Evolutionary conservation across 2,329 filamentous ascomycete species (phyloP).

Genomic region (Ophidiomyces ophidiicola): DNA sequence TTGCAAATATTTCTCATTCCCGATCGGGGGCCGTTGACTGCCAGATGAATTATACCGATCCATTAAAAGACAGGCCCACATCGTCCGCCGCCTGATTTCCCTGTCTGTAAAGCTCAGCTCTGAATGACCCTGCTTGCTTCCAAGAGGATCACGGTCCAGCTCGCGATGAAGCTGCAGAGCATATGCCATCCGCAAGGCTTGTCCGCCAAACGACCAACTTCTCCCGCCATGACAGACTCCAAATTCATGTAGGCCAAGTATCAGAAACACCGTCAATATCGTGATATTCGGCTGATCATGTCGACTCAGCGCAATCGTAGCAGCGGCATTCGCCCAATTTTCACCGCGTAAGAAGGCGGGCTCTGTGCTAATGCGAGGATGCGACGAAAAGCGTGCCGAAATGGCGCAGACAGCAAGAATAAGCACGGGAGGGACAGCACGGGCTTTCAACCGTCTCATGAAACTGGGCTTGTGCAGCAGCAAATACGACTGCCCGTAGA

Average conservation of each 20-base stretch:
- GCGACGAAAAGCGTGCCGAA: conserved; percentile 85
- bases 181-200: conserved; percentile 94
- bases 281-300: conserved; percentile 96
- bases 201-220: conserved; percentile 90
- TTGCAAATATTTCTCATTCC: conserved; percentile 76
- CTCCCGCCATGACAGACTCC: conserved; percentile 91
- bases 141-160: conserved; percentile 65
- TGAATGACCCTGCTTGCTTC: conserved; percentile 45
- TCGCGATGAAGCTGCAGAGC: conserved; percentile 88
- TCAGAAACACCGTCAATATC: conserved; percentile 76
- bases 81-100: conserved; percentile 81
- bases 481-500: conserved; percentile 92
- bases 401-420: conserved; percentile 90
- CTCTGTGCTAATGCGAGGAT: conserved; percentile 63
- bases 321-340: conserved; percentile 76
- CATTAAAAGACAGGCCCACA: conserved; percentile 98
- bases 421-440: conserved; percentile 75
- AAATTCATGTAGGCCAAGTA: conserved; percentile 87
- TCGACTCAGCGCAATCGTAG: conserved; percentile 71
- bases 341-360: conserved; percentile 81
- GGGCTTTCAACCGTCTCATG: conserved; percentile 67
- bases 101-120: conserved; percentile 81
- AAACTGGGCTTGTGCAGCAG: conserved; percentile 94
- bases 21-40: conserved; percentile 80
- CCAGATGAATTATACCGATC: conserved; percentile 95